Evolutionary conservation across 1,139 yeast genomes (phyloP).

Genomic region (Yarrowia galli): DNA sequence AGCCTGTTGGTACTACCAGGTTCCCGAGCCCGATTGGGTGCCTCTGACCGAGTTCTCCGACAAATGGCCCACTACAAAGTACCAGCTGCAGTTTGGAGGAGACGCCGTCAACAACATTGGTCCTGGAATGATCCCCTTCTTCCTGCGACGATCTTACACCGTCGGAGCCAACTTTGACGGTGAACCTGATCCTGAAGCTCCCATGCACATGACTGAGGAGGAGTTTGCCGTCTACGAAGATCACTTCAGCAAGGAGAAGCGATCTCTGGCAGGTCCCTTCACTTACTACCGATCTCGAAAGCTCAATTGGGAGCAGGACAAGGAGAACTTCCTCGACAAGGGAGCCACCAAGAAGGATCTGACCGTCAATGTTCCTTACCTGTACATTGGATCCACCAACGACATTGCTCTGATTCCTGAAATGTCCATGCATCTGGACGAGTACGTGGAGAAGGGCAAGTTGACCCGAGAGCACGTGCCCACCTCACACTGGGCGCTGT

Average conservation of each 20-base stretch:
- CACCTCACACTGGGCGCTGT: slow-evolving; percentile 38
- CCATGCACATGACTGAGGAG: slow-evolving; percentile 37
- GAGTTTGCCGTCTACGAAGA: slow-evolving; percentile 36
- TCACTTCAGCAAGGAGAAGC: slow-evolving; percentile 27
- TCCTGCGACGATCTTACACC: slow-evolving; percentile 36
- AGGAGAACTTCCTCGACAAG: slow-evolving; percentile 33
- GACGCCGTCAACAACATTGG: slow-evolving; percentile 37
- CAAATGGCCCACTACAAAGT: slow-evolving; percentile 27
- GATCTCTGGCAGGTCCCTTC: slow-evolving; percentile 33
- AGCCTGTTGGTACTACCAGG: slow-evolving; percentile 33
- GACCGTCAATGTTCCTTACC: slow-evolving; percentile 32
- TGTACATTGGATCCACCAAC: slow-evolving; percentile 34
- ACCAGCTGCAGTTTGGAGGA: slow-evolving; percentile 37
- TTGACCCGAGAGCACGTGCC: slow-evolving; percentile 32
- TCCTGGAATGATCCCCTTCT: slow-evolving; percentile 19
- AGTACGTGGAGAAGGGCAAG: slow-evolving; percentile 39
- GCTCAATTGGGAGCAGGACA: slow-evolving; percentile 36
- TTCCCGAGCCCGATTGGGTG: slow-evolving; percentile 23
- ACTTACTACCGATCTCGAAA: slow-evolving; percentile 31
- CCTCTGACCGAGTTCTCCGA: slow-evolving; percentile 30
- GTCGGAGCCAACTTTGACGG: slow-evolving; percentile 35
- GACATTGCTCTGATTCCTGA: slow-evolving; percentile 36
- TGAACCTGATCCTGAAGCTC: slow-evolving; percentile 35
- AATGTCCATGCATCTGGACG: slow-evolving; percentile 35
- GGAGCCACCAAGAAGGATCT: slow-evolving; percentile 34